Evolutionary conservation across 2,329 filamentous ascomycete genomes (phyloP).

Genomic region (Akanthomyces uredinophilus): DNA sequence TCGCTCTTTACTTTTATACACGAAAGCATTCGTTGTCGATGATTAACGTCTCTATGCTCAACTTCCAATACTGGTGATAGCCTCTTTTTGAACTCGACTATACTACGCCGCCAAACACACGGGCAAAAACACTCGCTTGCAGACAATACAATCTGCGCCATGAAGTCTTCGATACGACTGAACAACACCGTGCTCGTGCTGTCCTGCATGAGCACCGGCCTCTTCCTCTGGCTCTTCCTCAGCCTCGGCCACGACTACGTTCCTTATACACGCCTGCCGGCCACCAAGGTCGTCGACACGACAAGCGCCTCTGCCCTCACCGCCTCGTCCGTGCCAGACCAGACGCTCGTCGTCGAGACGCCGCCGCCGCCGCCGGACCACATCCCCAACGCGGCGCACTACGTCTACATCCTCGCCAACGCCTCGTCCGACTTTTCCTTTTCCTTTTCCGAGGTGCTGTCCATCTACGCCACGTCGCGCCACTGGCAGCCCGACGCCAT

Average conservation of each 20-base stretch:
- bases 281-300: neutral
- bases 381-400: conserved; percentile 25
- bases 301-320: neutral
- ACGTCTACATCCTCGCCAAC: conserved; percentile 21
- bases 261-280: neutral
- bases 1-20: neutral
- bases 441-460: conserved; percentile 21
- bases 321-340: neutral
- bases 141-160: neutral
- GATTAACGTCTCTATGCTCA: neutral
- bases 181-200: neutral
- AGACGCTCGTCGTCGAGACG: neutral
- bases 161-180: neutral
- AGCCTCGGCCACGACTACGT: neutral
- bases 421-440: conserved; percentile 17
- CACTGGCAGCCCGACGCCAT: conserved; percentile 20
- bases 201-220: neutral
- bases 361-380: neutral
- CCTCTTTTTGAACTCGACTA: neutral
- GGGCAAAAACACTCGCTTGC: neutral
- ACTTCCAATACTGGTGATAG: neutral
- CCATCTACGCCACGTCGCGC: conserved; percentile 19
- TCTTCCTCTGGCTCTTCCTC: conserved; percentile 2
- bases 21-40: neutral
- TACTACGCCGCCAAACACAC: too few relatives aligned